phyloP scores from a whole-genome alignment of 2,329 filamentous ascomycete genomes.

The Colletotrichum sansevieriae region DNA sequence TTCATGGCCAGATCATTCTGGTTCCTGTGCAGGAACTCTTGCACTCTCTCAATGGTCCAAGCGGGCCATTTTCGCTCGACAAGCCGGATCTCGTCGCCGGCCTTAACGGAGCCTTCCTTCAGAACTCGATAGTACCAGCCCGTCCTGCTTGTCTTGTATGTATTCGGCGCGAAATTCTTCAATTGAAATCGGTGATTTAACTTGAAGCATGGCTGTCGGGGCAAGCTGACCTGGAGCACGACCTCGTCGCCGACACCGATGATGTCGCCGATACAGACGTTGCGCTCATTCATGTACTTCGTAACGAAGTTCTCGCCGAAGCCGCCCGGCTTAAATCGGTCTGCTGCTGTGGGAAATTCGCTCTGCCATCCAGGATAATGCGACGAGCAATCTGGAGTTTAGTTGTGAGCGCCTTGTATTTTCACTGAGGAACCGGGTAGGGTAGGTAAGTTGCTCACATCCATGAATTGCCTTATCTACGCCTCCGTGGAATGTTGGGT shows the following conservation, averaged over 20 bases:
- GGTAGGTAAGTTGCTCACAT: slow-evolving; percentile 54
- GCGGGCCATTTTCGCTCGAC: slow-evolving; percentile 66
- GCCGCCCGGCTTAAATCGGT: slow-evolving; percentile 67
- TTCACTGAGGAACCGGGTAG: background rate
- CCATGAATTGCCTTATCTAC: slow-evolving; percentile 73
- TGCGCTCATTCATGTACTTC: slow-evolving; percentile 70
- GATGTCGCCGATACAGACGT: slow-evolving; percentile 75
- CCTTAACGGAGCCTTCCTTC: slow-evolving; percentile 64
- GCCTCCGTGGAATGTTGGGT: slow-evolving; percentile 72
- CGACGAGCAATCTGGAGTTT: slow-evolving; percentile 64
- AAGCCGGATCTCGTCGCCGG: slow-evolving; percentile 69
- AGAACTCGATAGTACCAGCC: slow-evolving; percentile 77
- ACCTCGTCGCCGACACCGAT: slow-evolving; percentile 64
- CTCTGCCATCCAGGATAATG: slow-evolving; percentile 69
- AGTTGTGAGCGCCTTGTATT: background rate
- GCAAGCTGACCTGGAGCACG: slow-evolving; percentile 70
- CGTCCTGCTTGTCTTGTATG: slow-evolving; percentile 69
- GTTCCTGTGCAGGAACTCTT: slow-evolving; percentile 72
- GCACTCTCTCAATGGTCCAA: slow-evolving; percentile 74
- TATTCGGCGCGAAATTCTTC: slow-evolving; percentile 71
- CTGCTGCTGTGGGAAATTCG: slow-evolving; percentile 64
- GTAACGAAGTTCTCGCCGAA: slow-evolving; percentile 77
- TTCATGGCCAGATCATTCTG: slow-evolving; percentile 65
- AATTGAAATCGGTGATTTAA: slow-evolving; percentile 76
- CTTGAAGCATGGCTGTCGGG: slow-evolving; percentile 76